Evolutionary conservation across 192 early-diverging fungal genomes (phyloP), one percentile per base, ranked within the genome.

Genomic region (Linnemannia exigua): DNA sequence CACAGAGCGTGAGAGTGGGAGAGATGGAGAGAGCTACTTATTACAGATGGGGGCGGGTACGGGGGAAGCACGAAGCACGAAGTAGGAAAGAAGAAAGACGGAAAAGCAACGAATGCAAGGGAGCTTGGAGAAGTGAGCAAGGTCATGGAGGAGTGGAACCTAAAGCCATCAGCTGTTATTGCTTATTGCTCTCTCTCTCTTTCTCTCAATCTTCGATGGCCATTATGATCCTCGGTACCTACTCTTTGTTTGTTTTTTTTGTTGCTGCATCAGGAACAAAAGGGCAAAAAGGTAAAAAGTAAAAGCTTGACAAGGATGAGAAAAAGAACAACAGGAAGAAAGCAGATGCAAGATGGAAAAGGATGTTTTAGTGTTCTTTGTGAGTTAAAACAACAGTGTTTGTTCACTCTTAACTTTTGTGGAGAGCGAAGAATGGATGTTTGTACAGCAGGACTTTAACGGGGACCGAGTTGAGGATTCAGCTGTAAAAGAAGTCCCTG

Each of bases 201-300:
- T 3, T 15, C 58, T 7, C 52, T 25, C 47, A 48, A 1, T 48
- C 47, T 12, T 1, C 52, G 11, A 20, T 25, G 11, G n/a, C 1
- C 58, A n/a, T 63, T 63, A 11, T 31, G 58, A 63, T 63, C 25
- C 54, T 61, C 58, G 58, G 58, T 63, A 31, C 58, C 20, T 31
- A 2, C 31, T 25, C 25, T 54, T 54, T 16, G 52, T 20, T n/a
- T 46, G 44, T 46, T 46, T 46, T 46, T 46, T 46, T 50, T 16
- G 15, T 50, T 50, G n/a, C 28, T 63, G 58, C 9, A 63, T n/a
- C 9, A 63, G 28, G 4, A 31, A 63, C 25, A 63, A 63, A 63
- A 63, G 58, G 58, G 58, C 58, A 31, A 63, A 63, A 63, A 25
- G 58, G 41, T 44, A 63, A 63, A 63, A 63, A 25, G 58, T 25